Evolutionary conservation across 768 basidiomycete species (phyloP), one percentile per base, ranked within the genome.

Genomic region (Lentinula guzmanii): DNA sequence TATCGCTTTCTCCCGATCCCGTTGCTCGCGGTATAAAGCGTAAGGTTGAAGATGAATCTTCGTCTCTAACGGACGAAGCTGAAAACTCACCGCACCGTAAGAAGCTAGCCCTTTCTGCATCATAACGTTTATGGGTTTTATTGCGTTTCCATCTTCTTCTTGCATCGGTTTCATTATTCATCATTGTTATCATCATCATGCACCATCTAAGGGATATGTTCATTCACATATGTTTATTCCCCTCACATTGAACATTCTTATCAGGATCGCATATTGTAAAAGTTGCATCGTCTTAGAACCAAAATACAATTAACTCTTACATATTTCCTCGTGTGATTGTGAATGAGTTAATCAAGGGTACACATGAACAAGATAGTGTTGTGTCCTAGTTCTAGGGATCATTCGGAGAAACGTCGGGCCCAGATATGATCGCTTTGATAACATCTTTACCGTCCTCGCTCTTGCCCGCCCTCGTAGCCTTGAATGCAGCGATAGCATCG

Each of bases 361-460:
- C n/a, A n/a, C 37, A 39, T 8, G 37, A 8, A 39, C 1, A 8
- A 8, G 7, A 39, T 39, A 8, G 37, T 0, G 4, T 8, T 7
- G 37, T 11, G 37, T 1, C 37, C 11, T 13, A 43, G 11, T 13
- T 48, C 72, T 66, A 82, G 52, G 71, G 39, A 53, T 77, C 75
- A 56, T 80, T 76, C 58, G 78, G 65, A 21, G 76, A 67, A 51
- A 86, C 81, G 65, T 80, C 89, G 46, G 91, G 91, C 5, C 92
- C 92, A 52, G 89, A 89, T 65, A 95, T 93, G 64, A 96, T 87
- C 37, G 84, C 87, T 75, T 97, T 96, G 70, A 96, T 95, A 46
- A 95, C 87, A 37, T 83, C 83, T 73, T 87, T 91, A 52, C 95
- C 95, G 69, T 98, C 91, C 58, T 83, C 78, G 52, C 93, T 88